Evolutionary conservation across 164 flowering plant genomes (phyloP), one percentile per base, ranked within the genome.

Genomic region (Echeveria elegans): DNA sequence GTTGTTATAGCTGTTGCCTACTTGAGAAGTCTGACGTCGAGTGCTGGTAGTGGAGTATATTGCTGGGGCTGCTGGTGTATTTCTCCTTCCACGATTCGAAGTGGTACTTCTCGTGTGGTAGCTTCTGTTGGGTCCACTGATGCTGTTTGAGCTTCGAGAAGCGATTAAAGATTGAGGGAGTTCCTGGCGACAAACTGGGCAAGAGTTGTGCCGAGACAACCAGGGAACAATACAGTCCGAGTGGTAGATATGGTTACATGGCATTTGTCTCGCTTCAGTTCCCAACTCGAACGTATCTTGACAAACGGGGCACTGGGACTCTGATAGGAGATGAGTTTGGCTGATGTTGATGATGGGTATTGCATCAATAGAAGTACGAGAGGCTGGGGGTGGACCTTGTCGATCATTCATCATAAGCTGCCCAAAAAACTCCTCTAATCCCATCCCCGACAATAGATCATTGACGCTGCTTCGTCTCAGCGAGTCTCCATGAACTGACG

Each of bases 161-260:
- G 31, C 43, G 16, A 56, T 69, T 31, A 72, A 66, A 30, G 43
- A 74, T 23, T 64, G 73, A 37, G 75, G 82, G 36, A 81, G 69
- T 72, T 81, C 85, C 26, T 67, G 41, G 28, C 85, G 81, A 53
- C 85, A 82, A 65, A 82, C 80, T 12, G 85, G 85, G 72, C 85
- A 82, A 0, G 85, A 68, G 64, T 79, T 82, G 66, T 79, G 85
- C 69, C 72, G 75, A 31, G 63, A 76, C 56, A 82, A 66, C 85
- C 85, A 82, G 19, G 82, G 82, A 45, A 76, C 75, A 36, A 82
- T 82, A 60, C 85, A 82, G 70, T 75, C 80, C 1, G 77, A 65
- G 72, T 81, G 84, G 66, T 79, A 81, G 1, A 75, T 66, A 45
- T 81, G 85, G 60, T 77, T 67, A 48, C 85, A 82, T 3, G 85